A percentile compares a stretch with the other conserved stretches of the same genome.
These are phyloP conservation scores for Scheffersomyces lignicola DNA, from an alignment of 1,139 yeast genomes.

Conservation along the genomic window DNA sequence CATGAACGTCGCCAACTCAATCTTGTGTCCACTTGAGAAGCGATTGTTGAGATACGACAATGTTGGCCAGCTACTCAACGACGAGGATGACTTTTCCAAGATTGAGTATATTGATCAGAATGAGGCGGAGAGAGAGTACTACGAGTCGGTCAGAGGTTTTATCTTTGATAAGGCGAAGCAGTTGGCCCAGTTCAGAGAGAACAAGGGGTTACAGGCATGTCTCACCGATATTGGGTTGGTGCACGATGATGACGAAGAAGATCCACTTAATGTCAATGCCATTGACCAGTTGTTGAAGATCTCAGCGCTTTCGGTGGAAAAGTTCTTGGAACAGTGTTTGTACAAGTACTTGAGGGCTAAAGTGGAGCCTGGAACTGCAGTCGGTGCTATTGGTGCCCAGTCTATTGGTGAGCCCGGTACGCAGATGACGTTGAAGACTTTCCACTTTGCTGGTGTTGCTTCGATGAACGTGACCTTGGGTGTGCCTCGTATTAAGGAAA, in stretches of 20 bases:
- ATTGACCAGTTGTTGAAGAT: conserved; percentile 77
- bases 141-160: conserved; percentile 69
- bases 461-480: conserved; percentile 98
- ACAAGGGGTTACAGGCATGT: conserved; percentile 43
- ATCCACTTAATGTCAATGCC: conserved; percentile 46
- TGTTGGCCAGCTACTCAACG: conserved; percentile 55
- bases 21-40: conserved; percentile 62
- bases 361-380: conserved; percentile 99
- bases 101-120: conserved; percentile 72
- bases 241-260: conserved; percentile 54
- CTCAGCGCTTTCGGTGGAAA: conserved; percentile 57
- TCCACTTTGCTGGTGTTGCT: conserved; percentile 99
- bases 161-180: conserved; percentile 54
- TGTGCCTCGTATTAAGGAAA: conserved; percentile 98
- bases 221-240: conserved; percentile 32
- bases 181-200: conserved; percentile 58
- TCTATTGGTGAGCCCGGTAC: conserved; percentile 99
- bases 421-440: conserved; percentile 97
- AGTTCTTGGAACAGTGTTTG: conserved; percentile 75
- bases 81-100: conserved; percentile 39
- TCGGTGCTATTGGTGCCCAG: conserved; percentile 99
- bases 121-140: conserved; percentile 85
- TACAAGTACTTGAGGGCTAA: conserved; percentile 84
- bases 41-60: conserved; percentile 69
- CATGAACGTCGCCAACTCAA: conserved; percentile 50